A percentile compares a stretch with the other conserved stretches of the same genome.
These are phyloP conservation scores for Globisporangium spiculum DNA, from an alignment of 352 stramenopile species.

Conservation along the genomic window DNA sequence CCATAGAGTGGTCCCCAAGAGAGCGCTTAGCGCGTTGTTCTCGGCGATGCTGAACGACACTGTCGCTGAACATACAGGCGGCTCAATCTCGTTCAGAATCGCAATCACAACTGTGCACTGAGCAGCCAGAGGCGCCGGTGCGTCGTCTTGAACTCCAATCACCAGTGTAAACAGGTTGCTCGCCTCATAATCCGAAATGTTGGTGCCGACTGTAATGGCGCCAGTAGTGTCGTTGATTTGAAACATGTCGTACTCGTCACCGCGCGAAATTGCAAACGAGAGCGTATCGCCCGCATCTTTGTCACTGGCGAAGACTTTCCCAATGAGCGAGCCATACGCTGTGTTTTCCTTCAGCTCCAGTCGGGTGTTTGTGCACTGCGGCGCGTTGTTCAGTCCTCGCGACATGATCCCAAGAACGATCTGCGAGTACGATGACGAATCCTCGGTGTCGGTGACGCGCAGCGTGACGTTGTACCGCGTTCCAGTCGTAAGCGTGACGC, in stretches of 20 bases:
- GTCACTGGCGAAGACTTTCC: conserved; percentile 35
- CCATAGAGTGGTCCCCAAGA: conserved; percentile 33
- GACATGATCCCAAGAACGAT: conserved; percentile 41
- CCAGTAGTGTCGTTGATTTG: conserved; percentile 44
- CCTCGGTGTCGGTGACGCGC: conserved; percentile 31
- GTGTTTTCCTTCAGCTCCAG: conserved; percentile 50
- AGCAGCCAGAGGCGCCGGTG: conserved; percentile 27
- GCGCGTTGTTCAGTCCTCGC: conserved; percentile 47
- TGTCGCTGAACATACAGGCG: conserved; percentile 6
- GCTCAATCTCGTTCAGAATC: conserved; percentile 38
- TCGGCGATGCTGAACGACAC: conserved; percentile 15
- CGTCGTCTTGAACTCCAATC: conserved; percentile 47
- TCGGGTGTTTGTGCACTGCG: conserved; percentile 24
- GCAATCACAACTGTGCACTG: conserved; percentile 32
- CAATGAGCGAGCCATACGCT: conserved; percentile 21
- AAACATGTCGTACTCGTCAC: conserved; percentile 41
- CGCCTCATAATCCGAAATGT: conserved; percentile 45
- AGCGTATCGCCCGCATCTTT: conserved; percentile 32
- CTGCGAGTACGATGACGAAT: conserved; percentile 34
- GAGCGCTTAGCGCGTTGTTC: conserved; percentile 28
- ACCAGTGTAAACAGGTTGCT: conserved; percentile 30
- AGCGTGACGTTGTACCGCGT: conserved; percentile 22
- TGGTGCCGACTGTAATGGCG: conserved; percentile 33
- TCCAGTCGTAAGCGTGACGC: conserved; percentile 13
- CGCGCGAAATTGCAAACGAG: conserved; percentile 35